phyloP scores from a whole-genome alignment of 352 stramenopile species.

The Phytophthora quininea region DNA sequence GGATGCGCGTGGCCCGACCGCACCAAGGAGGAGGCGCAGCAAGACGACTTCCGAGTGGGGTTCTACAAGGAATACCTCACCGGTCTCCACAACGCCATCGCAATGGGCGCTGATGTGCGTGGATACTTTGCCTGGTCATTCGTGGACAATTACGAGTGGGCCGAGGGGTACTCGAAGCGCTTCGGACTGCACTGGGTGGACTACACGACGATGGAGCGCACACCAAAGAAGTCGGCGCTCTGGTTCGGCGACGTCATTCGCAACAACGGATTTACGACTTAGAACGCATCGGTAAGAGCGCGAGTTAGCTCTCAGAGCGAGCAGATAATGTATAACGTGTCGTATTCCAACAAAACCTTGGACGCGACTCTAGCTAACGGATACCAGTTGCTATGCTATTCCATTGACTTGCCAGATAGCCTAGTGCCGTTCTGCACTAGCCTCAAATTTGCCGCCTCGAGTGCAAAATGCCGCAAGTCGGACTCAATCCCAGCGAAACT shows the following conservation, averaged over 20 bases:
- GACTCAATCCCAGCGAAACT: conserved; percentile 8
- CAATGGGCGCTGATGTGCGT: conserved; percentile 61
- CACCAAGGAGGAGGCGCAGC: conserved; percentile 73
- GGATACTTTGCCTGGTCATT: conserved; percentile 94
- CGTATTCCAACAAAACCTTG: too few species aligned
- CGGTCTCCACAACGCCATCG: conserved; percentile 57
- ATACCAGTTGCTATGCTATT: not conserved
- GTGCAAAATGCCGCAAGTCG: conserved; percentile 1
- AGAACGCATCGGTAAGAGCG: not conserved
- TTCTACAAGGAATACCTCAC: conserved; percentile 89
- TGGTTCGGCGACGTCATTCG: conserved; percentile 59
- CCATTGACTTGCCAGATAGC: not conserved
- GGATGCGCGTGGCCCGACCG: conserved; percentile 73
- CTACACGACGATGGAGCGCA: conserved; percentile 71
- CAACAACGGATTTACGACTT: conserved; percentile 39
- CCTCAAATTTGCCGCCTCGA: not conserved
- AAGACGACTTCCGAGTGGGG: conserved; percentile 79
- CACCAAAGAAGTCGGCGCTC: conserved; percentile 69
- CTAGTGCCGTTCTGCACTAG: not conserved
- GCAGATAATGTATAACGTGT: too few species aligned
- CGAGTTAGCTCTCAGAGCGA: too few species aligned
- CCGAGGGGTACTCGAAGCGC: conserved; percentile 67
- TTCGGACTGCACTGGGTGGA: conserved; percentile 69
- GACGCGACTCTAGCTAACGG: too few species aligned
- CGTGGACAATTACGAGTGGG: conserved; percentile 94